These are phyloP conservation scores for Saksenaea oblongispora DNA, from an alignment of 371 early-diverging fungal species.

Conservation along the genomic window DNA sequence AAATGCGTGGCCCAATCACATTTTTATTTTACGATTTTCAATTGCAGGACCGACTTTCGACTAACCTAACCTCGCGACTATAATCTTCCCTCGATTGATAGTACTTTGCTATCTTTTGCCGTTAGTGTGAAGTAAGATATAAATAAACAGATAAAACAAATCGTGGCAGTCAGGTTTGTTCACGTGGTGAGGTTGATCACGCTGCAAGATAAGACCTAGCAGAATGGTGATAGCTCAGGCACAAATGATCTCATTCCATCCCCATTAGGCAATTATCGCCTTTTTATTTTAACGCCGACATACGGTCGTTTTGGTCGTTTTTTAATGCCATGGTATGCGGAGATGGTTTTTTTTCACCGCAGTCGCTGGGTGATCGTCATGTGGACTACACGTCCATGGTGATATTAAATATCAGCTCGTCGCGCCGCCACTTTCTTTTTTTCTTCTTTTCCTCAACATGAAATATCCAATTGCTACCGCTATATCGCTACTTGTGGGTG, in stretches of 20 bases:
- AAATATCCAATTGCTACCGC: conserved; percentile 14
- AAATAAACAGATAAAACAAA: not conserved
- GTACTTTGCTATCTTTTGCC: not conserved
- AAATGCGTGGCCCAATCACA: too few species aligned
- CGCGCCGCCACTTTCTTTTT: conserved; percentile 3
- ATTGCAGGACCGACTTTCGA: too few species aligned
- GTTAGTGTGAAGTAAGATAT: not conserved
- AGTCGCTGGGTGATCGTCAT: conserved; percentile 2
- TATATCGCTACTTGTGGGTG: conserved; percentile 2
- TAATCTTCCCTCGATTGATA: too few species aligned
- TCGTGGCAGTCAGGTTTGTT: not conserved
- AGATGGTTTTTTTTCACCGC: not conserved
- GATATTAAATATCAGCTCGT: not conserved
- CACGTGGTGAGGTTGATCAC: not conserved
- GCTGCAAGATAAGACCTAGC: not conserved
- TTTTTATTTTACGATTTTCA: too few species aligned
- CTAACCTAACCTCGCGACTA: too few species aligned
- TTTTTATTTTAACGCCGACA: not conserved
- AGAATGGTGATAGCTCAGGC: not conserved
- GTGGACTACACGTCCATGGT: not conserved
- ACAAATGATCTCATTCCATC: conserved; percentile 1
- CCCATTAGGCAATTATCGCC: conserved; percentile 2
- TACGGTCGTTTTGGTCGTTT: not conserved
- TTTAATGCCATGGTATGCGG: not conserved
- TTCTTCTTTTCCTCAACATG: conserved; percentile 6